Evolutionary conservation across 495 filamentous ascomycete species (phyloP).

Genomic region (Lasiosphaeria ovina): DNA sequence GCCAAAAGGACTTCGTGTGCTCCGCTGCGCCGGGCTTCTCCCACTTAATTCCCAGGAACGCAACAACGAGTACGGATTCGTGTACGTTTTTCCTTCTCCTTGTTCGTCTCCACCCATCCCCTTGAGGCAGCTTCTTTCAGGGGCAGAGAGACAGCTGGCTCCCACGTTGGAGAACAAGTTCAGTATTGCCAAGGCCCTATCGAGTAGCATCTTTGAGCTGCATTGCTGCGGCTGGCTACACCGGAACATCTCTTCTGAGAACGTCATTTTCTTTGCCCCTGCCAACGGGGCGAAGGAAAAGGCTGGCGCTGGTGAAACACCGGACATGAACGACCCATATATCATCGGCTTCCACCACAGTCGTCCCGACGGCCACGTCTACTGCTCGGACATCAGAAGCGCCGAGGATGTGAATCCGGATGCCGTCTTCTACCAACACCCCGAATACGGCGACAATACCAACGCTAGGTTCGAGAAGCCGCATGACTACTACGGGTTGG

Average conservation of each 20-base stretch:
- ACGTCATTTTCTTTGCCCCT: constrained; percentile 3
- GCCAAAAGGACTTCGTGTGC: neutral
- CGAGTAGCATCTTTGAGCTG: constrained; percentile 1
- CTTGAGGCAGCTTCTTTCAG: neutral
- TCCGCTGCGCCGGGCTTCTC: neutral
- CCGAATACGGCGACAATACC: neutral
- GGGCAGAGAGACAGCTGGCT: neutral
- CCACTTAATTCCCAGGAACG: neutral
- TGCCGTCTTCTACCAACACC: constrained; percentile 6
- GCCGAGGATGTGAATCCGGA: constrained; percentile 6
- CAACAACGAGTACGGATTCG: neutral
- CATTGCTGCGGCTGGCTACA: constrained; percentile 7
- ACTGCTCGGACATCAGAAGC: constrained; percentile 8
- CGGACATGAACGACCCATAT: constrained; percentile 1
- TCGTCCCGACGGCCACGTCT: neutral
- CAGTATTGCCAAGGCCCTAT: constrained; percentile 1
- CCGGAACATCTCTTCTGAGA: constrained; percentile 5
- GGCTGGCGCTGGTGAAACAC: too few species aligned
- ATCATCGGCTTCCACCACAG: constrained; percentile 11
- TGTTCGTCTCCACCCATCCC: neutral
- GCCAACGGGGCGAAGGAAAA: neutral
- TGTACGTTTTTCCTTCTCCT: neutral
- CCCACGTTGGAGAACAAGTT: constrained; percentile 6
- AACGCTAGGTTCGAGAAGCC: neutral
- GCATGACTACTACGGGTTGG: constrained; percentile 4